phyloP scores from a whole-genome alignment of 2,329 filamentous ascomycete genomes.

The Venturia oleaginea region DNA sequence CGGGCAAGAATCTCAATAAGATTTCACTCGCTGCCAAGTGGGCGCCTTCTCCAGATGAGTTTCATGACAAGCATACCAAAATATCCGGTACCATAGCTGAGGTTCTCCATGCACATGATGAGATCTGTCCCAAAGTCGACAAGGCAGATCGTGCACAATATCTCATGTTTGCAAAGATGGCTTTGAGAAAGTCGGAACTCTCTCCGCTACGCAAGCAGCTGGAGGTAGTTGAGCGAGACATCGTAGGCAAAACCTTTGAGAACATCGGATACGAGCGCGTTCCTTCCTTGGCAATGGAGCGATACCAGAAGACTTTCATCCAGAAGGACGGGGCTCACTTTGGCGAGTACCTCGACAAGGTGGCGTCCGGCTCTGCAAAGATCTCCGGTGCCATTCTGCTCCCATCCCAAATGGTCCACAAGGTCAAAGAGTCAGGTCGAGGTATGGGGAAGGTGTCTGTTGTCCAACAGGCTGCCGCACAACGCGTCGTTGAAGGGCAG shows the following conservation, averaged over 20 bases:
- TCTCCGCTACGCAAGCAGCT: constrained; percentile 46
- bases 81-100: constrained; percentile 50
- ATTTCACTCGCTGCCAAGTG: constrained; percentile 53
- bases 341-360: constrained; percentile 39
- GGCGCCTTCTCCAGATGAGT: constrained; percentile 46
- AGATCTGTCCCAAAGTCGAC: constrained; percentile 20
- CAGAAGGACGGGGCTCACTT: constrained; percentile 44
- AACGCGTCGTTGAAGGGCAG: constrained; percentile 39
- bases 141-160: constrained; percentile 38
- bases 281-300: constrained; percentile 49
- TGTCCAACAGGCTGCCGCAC: constrained; percentile 20
- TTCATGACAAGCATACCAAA: constrained; percentile 51
- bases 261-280: constrained; percentile 50
- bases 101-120: constrained; percentile 37
- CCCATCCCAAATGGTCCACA: constrained; percentile 41
- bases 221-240: constrained; percentile 44
- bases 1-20: constrained; percentile 30
- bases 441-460: background rate
- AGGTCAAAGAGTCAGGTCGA: constrained; percentile 13
- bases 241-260: constrained; percentile 37
- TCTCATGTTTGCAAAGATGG: constrained; percentile 45
- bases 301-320: constrained; percentile 41
- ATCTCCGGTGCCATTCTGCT: constrained; percentile 50
- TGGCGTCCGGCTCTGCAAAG: constrained; percentile 38
- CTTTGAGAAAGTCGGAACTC: constrained; percentile 41